Percentiles rank a stretch among this genome's conserved stretches.
phyloP scores from a whole-genome alignment of 371 early-diverging fungal genomes.

The Mortierella sp. region DNA sequence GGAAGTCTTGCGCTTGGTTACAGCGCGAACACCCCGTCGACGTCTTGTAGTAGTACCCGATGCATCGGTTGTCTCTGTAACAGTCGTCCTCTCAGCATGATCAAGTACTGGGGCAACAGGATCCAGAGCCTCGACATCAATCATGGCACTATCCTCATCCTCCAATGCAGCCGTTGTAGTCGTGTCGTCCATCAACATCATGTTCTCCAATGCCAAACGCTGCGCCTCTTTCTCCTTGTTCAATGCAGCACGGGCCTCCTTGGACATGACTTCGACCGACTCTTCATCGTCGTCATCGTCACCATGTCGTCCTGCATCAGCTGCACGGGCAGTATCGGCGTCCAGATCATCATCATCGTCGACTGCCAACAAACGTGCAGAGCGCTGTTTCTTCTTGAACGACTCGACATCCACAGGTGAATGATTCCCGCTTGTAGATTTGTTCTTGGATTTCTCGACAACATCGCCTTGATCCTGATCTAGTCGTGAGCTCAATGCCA shows the following conservation, averaged over 20 bases:
- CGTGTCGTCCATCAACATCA: conserved; percentile 48
- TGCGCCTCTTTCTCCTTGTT: conserved; percentile 51
- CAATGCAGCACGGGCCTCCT: conserved; percentile 33
- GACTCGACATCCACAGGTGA: conserved; percentile 22
- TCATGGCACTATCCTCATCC: conserved; percentile 51
- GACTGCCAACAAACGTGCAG: conserved; percentile 30
- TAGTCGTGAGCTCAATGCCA: conserved; percentile 40
- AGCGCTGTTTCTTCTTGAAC: conserved; percentile 38
- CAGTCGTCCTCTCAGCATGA: background rate
- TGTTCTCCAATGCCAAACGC: conserved; percentile 46
- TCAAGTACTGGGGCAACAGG: background rate
- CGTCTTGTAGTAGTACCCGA: conserved; percentile 21
- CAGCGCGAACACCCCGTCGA: conserved; percentile 56
- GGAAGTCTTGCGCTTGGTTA: conserved; percentile 63
- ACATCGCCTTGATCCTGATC: conserved; percentile 44
- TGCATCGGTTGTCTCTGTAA: background rate
- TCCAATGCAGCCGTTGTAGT: background rate
- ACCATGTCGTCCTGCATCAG: background rate
- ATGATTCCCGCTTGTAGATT: background rate
- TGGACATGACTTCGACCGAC: conserved; percentile 24
- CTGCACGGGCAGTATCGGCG: conserved; percentile 9
- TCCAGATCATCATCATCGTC: conserved; percentile 53
- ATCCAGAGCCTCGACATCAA: conserved; percentile 40
- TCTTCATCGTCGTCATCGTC: conserved; percentile 29
- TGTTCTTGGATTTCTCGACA: background rate